Evolutionary conservation across 768 basidiomycete species (phyloP).

Genomic region (Trametes maxima): DNA sequence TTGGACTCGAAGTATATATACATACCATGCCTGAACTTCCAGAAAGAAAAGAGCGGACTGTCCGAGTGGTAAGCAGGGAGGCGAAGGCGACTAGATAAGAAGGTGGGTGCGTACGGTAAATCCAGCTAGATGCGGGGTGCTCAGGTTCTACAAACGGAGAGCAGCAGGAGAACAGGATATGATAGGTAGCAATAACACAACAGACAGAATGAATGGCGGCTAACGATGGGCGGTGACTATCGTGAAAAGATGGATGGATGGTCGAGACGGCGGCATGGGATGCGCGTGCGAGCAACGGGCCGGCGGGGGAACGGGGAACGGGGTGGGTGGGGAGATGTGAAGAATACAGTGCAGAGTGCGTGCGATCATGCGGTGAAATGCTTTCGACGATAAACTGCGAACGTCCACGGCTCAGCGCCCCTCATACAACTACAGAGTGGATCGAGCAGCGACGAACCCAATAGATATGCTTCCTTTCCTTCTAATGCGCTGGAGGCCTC

Average conservation of each 20-base stretch:
- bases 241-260: not conserved
- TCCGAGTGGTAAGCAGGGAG: conserved; percentile 7
- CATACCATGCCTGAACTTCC: conserved; percentile 1
- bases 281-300: not conserved
- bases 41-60: not conserved
- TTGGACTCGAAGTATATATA: not conserved
- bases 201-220: conserved; percentile 11
- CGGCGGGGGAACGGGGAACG: not conserved
- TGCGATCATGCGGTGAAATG: conserved; percentile 22
- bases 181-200: conserved; percentile 27
- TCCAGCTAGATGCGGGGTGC: conserved; percentile 16
- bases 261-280: too few relatives aligned
- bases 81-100: conserved; percentile 8
- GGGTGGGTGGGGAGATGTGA: not conserved
- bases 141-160: conserved; percentile 9
- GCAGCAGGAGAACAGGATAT: conserved; percentile 4
- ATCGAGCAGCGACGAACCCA: conserved; percentile 19
- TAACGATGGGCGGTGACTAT: not conserved
- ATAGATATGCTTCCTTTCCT: conserved; percentile 10
- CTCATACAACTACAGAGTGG: conserved; percentile 23
- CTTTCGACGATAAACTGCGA: conserved; percentile 15
- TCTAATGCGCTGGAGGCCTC: not conserved
- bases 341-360: conserved; percentile 20
- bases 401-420: conserved; percentile 20
- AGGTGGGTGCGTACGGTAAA: conserved; percentile 18